These are phyloP conservation scores for Enteropsectra breve DNA, from an alignment of 371 early-diverging fungal species.

Conservation along the genomic window DNA sequence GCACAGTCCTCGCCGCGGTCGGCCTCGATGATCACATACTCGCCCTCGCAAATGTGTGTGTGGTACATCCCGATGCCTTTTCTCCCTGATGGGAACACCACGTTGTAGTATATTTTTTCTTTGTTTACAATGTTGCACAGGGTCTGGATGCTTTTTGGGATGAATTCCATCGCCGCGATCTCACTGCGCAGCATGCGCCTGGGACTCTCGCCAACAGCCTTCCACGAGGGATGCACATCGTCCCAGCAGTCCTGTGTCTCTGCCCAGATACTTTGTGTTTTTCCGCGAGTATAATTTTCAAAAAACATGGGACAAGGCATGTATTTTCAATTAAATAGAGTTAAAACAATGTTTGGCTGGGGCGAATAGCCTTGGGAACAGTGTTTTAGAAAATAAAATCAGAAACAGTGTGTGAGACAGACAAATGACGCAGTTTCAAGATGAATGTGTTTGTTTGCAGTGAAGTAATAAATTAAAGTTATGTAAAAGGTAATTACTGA, in stretches of 20 bases:
- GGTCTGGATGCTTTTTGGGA: neutral
- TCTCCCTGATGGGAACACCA: conserved; percentile 55
- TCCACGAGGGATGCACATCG: conserved; percentile 18
- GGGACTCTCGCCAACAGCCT: conserved; percentile 23
- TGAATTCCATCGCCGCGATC: neutral
- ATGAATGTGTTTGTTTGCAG: too few relatives aligned
- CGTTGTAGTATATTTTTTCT: conserved; percentile 36
- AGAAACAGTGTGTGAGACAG: too few relatives aligned
- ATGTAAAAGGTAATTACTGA: too few relatives aligned
- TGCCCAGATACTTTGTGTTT: conserved; percentile 18
- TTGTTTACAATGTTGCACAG: neutral
- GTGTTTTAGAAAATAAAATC: too few relatives aligned
- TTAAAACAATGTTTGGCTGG: too few relatives aligned
- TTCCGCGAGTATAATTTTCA: neutral
- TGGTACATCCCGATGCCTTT: conserved; percentile 30
- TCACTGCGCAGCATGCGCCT: neutral
- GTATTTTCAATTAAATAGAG: too few relatives aligned
- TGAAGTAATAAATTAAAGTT: too few relatives aligned
- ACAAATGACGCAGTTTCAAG: too few relatives aligned
- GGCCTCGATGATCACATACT: conserved; percentile 60
- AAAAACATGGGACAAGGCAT: too few relatives aligned
- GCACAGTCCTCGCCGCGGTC: conserved; percentile 61
- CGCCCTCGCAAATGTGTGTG: conserved; percentile 11
- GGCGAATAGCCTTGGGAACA: too few relatives aligned
- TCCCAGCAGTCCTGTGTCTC: conserved; percentile 29